Conservation (phyloP, 805 yeast species). For the Metahyphopichia silvanorum region DNA sequence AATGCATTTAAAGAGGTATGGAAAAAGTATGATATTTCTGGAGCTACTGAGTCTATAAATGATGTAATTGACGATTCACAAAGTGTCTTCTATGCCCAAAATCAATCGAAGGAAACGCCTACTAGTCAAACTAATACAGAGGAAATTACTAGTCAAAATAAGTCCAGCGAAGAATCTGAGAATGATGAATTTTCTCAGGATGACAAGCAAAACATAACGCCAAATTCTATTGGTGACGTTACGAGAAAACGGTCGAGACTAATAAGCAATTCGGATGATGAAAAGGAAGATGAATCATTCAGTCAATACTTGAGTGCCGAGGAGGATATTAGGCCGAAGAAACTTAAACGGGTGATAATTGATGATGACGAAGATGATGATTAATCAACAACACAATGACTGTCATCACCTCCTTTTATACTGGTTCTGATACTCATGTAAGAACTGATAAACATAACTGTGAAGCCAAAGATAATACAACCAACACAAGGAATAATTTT, state of each 20-base stretch:
- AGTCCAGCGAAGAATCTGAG: too few species aligned
- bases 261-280: neutral
- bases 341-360: constrained; percentile 19
- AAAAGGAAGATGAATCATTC: constrained; percentile 4
- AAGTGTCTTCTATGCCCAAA: too few species aligned
- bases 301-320: constrained; percentile 10
- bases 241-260: neutral
- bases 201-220: too few species aligned
- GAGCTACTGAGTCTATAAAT: too few species aligned
- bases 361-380: constrained; percentile 20
- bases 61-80: too few species aligned
- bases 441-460: constrained; percentile 80
- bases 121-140: too few species aligned
- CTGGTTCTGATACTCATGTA: constrained; percentile 60
- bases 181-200: too few species aligned
- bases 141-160: too few species aligned
- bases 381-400: constrained; percentile 47
- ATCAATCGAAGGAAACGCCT: too few species aligned
- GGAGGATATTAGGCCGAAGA: constrained; percentile 12
- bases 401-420: constrained; percentile 32
- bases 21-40: constrained; percentile 6
- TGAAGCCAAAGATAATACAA: constrained; percentile 68
- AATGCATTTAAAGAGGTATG: constrained; percentile 30
- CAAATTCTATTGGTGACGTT: too few species aligned
- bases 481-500: constrained; percentile 56